A percentile compares a stretch with the other conserved stretches of the same genome.
These are phyloP conservation scores for Fusarium sp. DNA, from an alignment of 2,329 filamentous ascomycete genomes.

Conservation along the genomic window DNA sequence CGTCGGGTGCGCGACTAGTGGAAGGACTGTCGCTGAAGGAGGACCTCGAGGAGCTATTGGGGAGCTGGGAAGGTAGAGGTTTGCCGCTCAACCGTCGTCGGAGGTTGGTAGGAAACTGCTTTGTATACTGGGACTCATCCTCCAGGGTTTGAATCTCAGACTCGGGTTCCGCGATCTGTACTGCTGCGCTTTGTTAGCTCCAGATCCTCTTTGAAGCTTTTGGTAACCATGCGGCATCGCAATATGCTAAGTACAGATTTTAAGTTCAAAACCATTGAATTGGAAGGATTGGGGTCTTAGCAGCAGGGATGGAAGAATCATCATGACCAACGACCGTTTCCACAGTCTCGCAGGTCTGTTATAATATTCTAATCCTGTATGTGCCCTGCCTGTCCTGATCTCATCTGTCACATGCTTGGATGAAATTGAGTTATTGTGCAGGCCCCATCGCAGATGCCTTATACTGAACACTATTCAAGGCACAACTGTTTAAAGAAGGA, in stretches of 20 bases:
- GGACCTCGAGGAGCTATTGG: conserved; percentile 56
- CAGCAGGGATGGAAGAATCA: not conserved
- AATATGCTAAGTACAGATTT: not conserved
- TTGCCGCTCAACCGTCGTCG: conserved; percentile 51
- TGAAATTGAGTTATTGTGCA: conserved; percentile 21
- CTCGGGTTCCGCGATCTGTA: conserved; percentile 68
- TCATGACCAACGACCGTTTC: not conserved
- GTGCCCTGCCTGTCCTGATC: not conserved
- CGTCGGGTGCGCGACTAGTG: conserved; percentile 45
- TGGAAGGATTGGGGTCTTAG: not conserved
- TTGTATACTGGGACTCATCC: conserved; percentile 47
- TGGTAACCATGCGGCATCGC: not conserved
- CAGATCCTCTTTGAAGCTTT: not conserved
- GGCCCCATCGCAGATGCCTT: not conserved
- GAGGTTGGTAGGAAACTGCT: conserved; percentile 50
- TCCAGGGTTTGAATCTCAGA: conserved; percentile 48
- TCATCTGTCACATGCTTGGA: conserved; percentile 9
- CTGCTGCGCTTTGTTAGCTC: conserved; percentile 54
- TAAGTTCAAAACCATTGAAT: not conserved
- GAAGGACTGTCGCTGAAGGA: conserved; percentile 55
- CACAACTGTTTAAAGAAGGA: not conserved
- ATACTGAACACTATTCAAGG: not conserved
- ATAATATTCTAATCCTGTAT: not conserved
- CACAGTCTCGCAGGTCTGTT: not conserved
- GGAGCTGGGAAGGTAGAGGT: conserved; percentile 42